Conservation (phyloP, 176 grass and related monocot species). For the Tuctoria greenei region DNA sequence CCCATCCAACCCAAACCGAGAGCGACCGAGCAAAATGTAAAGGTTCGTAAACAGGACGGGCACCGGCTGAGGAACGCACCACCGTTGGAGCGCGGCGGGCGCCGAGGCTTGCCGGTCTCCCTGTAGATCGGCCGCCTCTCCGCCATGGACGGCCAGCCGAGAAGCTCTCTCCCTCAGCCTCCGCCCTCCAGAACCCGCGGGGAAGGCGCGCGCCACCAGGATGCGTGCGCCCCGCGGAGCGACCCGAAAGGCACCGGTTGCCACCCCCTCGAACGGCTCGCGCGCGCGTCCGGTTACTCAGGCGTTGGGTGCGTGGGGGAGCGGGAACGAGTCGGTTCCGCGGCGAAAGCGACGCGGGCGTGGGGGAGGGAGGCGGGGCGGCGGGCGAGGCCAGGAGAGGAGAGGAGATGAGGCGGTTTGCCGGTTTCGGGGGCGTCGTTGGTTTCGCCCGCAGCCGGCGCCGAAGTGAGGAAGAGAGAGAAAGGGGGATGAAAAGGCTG, state of each 20-base stretch:
- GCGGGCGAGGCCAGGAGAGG: neutral
- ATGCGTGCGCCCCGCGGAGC: neutral
- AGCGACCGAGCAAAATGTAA: neutral
- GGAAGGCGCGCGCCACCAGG: neutral
- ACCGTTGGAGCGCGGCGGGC: constrained; percentile 50
- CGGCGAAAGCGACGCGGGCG: constrained; percentile 5
- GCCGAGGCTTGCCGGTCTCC: constrained; percentile 28
- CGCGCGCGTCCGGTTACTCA: constrained; percentile 18
- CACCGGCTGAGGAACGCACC: constrained; percentile 38
- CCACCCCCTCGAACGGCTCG: constrained; percentile 1
- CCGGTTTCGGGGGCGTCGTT: constrained; percentile 43
- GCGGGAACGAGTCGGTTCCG: neutral
- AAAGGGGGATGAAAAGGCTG: neutral
- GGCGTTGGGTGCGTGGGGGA: neutral
- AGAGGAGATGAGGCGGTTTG: constrained; percentile 1
- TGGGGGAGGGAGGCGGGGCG: neutral
- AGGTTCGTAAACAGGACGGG: neutral
- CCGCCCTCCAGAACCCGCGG: neutral
- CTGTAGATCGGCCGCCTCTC: constrained; percentile 47
- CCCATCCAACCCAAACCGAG: neutral
- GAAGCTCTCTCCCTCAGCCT: neutral
- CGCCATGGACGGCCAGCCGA: constrained; percentile 37
- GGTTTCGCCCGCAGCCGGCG: constrained; percentile 43
- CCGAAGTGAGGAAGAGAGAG: neutral
- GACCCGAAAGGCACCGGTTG: neutral